A percentile compares a stretch with the other conserved stretches of the same genome.
Conservation (phyloP, 2,329 filamentous ascomycete genomes). For the Sporothrix schenckii region DNA sequence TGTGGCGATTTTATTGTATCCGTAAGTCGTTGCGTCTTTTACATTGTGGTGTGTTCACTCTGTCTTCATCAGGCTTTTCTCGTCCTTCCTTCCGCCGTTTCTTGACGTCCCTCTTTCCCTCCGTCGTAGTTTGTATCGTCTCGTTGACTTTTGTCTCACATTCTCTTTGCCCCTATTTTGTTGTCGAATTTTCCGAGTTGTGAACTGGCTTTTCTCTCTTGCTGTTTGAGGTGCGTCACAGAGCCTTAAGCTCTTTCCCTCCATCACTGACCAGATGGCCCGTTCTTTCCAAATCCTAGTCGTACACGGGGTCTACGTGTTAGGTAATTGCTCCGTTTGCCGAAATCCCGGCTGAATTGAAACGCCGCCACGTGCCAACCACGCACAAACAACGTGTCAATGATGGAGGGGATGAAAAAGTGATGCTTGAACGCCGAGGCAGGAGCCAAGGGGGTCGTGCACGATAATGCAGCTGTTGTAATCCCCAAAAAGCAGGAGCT, state of each 20-base stretch:
- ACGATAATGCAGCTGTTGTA: neutral
- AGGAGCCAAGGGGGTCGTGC: neutral
- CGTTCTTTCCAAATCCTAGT: constrained; percentile 6
- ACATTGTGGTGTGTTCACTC: neutral
- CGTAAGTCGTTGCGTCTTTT: neutral
- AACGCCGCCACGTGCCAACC: constrained; percentile 30
- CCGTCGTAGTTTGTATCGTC: neutral
- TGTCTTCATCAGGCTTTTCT: neutral
- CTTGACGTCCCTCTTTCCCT: no score
- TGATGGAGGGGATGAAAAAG: neutral
- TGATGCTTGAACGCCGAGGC: neutral
- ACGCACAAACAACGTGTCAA: constrained; percentile 27
- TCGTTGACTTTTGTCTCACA: neutral
- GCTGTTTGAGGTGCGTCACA: neutral
- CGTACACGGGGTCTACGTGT: no score
- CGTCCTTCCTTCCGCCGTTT: neutral
- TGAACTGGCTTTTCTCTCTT: neutral
- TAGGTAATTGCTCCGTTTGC: neutral
- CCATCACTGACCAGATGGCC: neutral
- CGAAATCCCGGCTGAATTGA: constrained; percentile 17
- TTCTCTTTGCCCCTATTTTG: neutral
- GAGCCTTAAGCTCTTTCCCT: neutral
- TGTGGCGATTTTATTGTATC: neutral
- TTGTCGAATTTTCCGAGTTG: constrained; percentile 10
- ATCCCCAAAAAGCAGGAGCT: neutral